Conservation (phyloP, 1,284 basidiomycete species). For the Sparassis latifolia region DNA sequence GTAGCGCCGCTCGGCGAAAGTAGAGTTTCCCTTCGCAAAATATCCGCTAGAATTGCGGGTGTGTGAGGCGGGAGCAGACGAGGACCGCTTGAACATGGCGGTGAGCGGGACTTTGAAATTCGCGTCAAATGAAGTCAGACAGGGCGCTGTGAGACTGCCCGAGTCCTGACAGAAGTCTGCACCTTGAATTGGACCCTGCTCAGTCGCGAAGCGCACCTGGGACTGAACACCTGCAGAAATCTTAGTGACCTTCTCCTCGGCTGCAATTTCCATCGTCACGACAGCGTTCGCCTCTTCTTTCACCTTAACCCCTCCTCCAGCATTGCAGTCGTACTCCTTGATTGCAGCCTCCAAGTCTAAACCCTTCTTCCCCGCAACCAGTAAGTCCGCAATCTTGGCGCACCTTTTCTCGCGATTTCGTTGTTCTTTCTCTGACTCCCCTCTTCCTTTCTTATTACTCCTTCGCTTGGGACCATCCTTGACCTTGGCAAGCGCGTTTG, state of each 20-base stretch:
- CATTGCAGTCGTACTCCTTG: conserved; percentile 31
- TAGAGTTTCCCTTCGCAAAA: conserved; percentile 1
- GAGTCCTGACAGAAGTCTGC: background rate
- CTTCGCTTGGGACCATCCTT: conserved; percentile 29
- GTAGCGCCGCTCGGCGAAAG: conserved; percentile 7
- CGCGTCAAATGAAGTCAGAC: conserved; percentile 23
- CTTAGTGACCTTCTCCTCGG: background rate
- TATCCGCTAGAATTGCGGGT: conserved; percentile 12
- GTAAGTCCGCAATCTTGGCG: conserved; percentile 43
- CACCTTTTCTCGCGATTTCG: conserved; percentile 34
- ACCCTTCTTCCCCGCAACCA: conserved; percentile 45
- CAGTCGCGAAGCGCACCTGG: background rate
- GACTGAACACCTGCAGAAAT: background rate
- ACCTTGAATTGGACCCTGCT: background rate
- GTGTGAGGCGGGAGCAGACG: conserved; percentile 43
- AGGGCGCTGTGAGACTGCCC: background rate
- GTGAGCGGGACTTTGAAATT: conserved; percentile 45
- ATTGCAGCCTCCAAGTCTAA: conserved; percentile 42
- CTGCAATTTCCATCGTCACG: background rate
- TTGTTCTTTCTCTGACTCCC: conserved; percentile 37
- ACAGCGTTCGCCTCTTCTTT: conserved; percentile 16
- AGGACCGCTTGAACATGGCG: conserved; percentile 53
- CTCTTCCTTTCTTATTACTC: conserved; percentile 27
- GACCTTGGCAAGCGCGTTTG: conserved; percentile 47
- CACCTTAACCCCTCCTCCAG: conserved; percentile 12